phyloP scores from a whole-genome alignment of 2,329 filamentous ascomycete genomes.

The Ascochyta clinopodiicola region DNA sequence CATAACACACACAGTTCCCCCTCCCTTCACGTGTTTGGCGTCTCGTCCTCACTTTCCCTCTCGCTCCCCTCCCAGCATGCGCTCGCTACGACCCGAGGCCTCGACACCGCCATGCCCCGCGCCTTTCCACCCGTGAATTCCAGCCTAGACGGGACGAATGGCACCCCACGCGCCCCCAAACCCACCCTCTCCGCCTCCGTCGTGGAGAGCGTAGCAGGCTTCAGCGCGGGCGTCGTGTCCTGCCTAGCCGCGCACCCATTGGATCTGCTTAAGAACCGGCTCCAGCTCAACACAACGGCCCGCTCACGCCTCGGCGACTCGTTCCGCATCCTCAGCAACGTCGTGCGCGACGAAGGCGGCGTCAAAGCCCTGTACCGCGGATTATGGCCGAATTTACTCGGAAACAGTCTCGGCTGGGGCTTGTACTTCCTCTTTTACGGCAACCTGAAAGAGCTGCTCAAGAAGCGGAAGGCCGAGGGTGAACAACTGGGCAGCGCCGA shows the following conservation, averaged over 20 bases:
- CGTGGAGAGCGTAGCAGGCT: slow-evolving; percentile 87
- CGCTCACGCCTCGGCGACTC: slow-evolving; percentile 60
- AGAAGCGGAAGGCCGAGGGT: slow-evolving; percentile 48
- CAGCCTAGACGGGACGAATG: slow-evolving; percentile 40
- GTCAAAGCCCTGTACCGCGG: slow-evolving; percentile 83
- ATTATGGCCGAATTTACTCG: slow-evolving; percentile 85
- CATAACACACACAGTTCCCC: not conserved
- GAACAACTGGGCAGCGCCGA: slow-evolving; percentile 66
- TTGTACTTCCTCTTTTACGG: slow-evolving; percentile 85
- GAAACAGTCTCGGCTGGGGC: slow-evolving; percentile 89
- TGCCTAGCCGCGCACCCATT: slow-evolving; percentile 90
- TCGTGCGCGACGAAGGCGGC: slow-evolving; percentile 62
- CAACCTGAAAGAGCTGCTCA: slow-evolving; percentile 64
- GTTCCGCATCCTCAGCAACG: slow-evolving; percentile 59
- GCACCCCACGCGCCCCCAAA: slow-evolving; percentile 46
- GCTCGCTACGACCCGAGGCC: slow-evolving; percentile 16
- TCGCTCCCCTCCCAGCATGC: slow-evolving; percentile 27
- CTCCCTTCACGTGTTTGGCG: slow-evolving; percentile 5
- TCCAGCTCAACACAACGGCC: slow-evolving; percentile 66
- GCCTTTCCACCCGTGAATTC: slow-evolving; percentile 56
- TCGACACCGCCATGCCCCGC: slow-evolving; percentile 53
- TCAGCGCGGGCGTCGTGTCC: slow-evolving; percentile 84
- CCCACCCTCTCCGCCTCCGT: slow-evolving; percentile 66
- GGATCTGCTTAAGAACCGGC: slow-evolving; percentile 93
- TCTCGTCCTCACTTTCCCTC: not conserved